Conservation (phyloP, 768 basidiomycete species). For the Collybia sp. region DNA sequence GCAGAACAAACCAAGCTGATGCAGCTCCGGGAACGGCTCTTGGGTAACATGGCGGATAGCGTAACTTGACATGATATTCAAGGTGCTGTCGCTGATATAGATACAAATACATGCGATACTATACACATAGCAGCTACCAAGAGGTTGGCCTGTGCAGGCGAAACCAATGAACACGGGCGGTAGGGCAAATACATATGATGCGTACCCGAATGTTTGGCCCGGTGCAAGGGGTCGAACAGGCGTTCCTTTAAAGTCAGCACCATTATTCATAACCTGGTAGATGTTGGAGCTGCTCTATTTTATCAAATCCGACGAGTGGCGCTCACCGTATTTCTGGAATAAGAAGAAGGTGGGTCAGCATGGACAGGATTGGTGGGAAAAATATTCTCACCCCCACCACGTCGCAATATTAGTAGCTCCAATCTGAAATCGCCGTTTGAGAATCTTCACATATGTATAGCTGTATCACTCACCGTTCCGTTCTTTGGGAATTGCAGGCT, state of each 20-base stretch:
- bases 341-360: neutral
- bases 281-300: neutral
- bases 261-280: slow-evolving; percentile 15
- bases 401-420: slow-evolving; percentile 19
- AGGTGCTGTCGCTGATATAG: no score
- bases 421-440: slow-evolving; percentile 13
- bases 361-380: neutral
- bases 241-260: slow-evolving; percentile 18
- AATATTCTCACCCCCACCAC: slow-evolving; percentile 30
- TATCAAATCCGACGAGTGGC: no score
- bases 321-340: slow-evolving; percentile 16
- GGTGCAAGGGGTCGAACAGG: slow-evolving; percentile 22
- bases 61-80: slow-evolving; percentile 22
- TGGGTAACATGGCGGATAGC: slow-evolving; percentile 40
- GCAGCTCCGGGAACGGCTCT: slow-evolving; percentile 40
- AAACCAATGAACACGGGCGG: no score
- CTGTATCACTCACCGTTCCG: slow-evolving; percentile 20
- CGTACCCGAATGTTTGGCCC: slow-evolving; percentile 27
- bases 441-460: neutral
- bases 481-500: slow-evolving; percentile 35
- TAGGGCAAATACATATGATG: neutral
- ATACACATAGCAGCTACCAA: no score
- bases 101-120: no score
- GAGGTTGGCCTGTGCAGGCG: no score
- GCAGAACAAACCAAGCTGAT: slow-evolving; percentile 41